A percentile compares a stretch with the other conserved stretches of the same genome.
Evolutionary conservation across 2,329 filamentous ascomycete species (phyloP).

Genomic region (Ceratocystis destructans): DNA sequence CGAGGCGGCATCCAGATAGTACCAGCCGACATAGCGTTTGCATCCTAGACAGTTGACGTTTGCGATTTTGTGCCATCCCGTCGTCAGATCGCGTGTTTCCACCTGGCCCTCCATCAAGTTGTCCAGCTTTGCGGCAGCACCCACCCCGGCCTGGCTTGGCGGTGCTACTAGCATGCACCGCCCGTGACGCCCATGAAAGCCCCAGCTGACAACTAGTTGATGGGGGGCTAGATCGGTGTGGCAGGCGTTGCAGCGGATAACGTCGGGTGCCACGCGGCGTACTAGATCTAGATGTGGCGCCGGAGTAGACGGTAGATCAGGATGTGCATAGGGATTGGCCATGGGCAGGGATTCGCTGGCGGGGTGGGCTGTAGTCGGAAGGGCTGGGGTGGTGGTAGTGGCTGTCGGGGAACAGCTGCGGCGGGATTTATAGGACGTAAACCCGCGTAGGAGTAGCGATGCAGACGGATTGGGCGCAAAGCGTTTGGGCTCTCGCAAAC

Average conservation of each 20-base stretch:
- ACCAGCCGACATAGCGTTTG: conserved; percentile 48
- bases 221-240: conserved; percentile 46
- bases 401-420: background rate
- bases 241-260: conserved; percentile 43
- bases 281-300: conserved; percentile 19
- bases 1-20: conserved; percentile 51
- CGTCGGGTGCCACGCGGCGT: conserved; percentile 20
- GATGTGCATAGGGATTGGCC: conserved; percentile 10
- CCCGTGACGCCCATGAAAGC: conserved; percentile 52
- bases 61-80: conserved; percentile 49
- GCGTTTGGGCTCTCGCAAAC: background rate
- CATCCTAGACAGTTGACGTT: conserved; percentile 48
- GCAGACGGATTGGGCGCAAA: background rate
- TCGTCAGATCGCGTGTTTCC: conserved; percentile 45
- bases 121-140: conserved; percentile 28
- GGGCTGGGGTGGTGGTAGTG: background rate
- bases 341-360: background rate
- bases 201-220: conserved; percentile 49
- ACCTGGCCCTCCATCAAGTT: conserved; percentile 43
- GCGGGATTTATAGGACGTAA: background rate
- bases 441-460: background rate
- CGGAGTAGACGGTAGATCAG: conserved; percentile 21
- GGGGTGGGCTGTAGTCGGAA: background rate
- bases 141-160: conserved; percentile 20
- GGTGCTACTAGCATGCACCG: conserved; percentile 47